Base-by-base conservation (phyloP, 176 grass and related monocot species). In the Eremochloa ophiuroides region DNA sequence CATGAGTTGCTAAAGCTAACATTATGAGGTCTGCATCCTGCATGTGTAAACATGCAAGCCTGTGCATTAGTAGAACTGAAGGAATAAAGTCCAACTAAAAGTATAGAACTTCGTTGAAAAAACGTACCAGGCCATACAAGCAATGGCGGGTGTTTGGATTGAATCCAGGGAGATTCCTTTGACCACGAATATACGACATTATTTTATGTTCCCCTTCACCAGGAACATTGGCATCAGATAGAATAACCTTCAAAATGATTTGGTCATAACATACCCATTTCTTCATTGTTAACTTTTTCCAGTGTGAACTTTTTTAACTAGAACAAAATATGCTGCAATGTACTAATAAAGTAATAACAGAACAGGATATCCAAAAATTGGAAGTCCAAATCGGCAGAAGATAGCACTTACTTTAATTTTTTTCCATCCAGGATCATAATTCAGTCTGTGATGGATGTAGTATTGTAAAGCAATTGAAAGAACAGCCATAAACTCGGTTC, bases 191-290 rank as follows among this genome's bases (percentile, higher is more conserved):
- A 71, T 99, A 99, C 7, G 96, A 99, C 96, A 99, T 99, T 82
- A 99, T 88, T 99, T 99, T 99, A 76, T 99, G 96, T 77, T 99
- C 96, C 76, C 96, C 96, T 93, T 99, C 96, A 80, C 96, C 96
- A 89, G 96, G 93, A 87, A 91, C 96, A 99, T 99, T 99, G 47
- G 96, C 96, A 91, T 99, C 96, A 87, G 96, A 99, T 38, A 99
- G 88, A 63, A 99, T 93, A 88, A 99, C 96, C 96, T 99, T 95
- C 84, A 85, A 87, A 89, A 87, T 68, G 84, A 86, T 82, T 73
- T 77, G 68, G 78, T 80, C 67, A 88, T 65, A 86, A 93, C 2
- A 72, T 47, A 66, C 39, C 39, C 13, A 62, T 51, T 66, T 74
- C 13, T 50, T 68, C 76, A 73, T 80, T 47, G 7, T 71, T 30